Conservation (phyloP, 352 stramenopile genomes). For the Pythium grandisporangium region DNA sequence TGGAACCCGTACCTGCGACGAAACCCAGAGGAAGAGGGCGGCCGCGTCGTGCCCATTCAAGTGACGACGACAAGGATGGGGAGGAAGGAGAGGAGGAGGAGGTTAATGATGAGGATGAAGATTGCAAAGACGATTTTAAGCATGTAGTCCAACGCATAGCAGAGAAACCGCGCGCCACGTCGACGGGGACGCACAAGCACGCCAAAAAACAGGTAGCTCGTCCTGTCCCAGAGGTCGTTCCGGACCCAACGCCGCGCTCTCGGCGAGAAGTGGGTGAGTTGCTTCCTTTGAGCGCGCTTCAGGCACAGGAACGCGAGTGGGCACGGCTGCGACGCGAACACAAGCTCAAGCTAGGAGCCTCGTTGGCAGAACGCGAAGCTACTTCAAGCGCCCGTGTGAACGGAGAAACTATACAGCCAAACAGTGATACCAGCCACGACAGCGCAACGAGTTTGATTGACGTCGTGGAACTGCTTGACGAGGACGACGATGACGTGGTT, state of each 20-base stretch:
- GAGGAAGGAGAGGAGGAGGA: not conserved
- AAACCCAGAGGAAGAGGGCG: no score
- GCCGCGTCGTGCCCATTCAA: not conserved
- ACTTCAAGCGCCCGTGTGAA: no score
- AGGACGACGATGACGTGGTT: constrained; percentile 11
- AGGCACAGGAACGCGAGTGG: constrained; percentile 16
- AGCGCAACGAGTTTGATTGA: constrained; percentile 14
- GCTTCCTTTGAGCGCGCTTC: constrained; percentile 13
- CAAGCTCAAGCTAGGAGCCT: no score
- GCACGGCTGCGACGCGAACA: constrained; percentile 7
- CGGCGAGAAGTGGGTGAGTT: constrained; percentile 13
- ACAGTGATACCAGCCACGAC: no score
- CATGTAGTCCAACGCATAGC: not conserved
- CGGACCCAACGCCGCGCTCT: not conserved
- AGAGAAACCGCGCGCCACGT: not conserved
- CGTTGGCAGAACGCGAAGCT: not conserved
- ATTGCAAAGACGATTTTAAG: not conserved
- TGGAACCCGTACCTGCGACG: no score
- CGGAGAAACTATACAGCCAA: no score
- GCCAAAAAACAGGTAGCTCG: not conserved
- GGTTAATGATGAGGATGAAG: not conserved
- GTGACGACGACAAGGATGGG: not conserved
- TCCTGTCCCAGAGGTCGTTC: not conserved
- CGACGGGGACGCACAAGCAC: not conserved
- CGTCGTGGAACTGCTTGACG: constrained; percentile 14